A percentile compares a stretch with the other conserved stretches of the same genome.
Conservation (phyloP, 2,329 filamentous ascomycete species). For the Septoria linicola region DNA sequence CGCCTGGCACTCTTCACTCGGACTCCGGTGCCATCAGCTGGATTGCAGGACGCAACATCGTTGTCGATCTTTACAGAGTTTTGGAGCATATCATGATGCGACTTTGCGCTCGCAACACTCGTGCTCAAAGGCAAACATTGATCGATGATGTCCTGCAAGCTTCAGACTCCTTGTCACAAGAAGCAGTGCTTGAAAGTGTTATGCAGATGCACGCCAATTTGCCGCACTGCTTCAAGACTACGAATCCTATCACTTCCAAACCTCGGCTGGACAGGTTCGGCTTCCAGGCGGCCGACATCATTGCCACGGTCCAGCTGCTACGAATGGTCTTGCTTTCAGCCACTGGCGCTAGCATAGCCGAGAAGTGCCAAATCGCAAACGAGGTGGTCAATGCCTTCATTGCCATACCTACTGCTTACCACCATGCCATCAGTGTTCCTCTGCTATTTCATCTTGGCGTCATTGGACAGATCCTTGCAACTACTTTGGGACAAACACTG, state of each 20-base stretch:
- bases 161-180: conserved; percentile 13
- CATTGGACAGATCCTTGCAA: conserved; percentile 48
- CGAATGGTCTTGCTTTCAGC: conserved; percentile 47
- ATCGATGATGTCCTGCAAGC: conserved; percentile 8
- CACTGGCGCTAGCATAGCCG: conserved; percentile 43
- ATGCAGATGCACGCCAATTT: conserved; percentile 21
- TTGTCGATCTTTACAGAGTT: conserved; percentile 56
- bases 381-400: conserved; percentile 46
- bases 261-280: conserved; percentile 34
- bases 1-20: conserved; percentile 7
- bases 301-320: conserved; percentile 46
- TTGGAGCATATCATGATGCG: conserved; percentile 47
- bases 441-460: conserved; percentile 49
- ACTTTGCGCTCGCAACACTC: conserved; percentile 9
- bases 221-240: conserved; percentile 26
- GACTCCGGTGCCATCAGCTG: conserved; percentile 38
- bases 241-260: conserved; percentile 34
- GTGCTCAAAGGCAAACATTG: conserved; percentile 14
- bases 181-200: conserved; percentile 15
- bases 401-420: conserved; percentile 45
- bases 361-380: conserved; percentile 46
- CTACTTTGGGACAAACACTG: conserved; percentile 44
- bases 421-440: conserved; percentile 49
- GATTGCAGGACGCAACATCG: conserved; percentile 58
- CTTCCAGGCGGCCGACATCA: conserved; percentile 50